A percentile compares a stretch with the other conserved stretches of the same genome.
These are phyloP conservation scores for Lodderomyces margitis DNA, from an alignment of 1,139 yeast genomes.

Conservation along the genomic window DNA sequence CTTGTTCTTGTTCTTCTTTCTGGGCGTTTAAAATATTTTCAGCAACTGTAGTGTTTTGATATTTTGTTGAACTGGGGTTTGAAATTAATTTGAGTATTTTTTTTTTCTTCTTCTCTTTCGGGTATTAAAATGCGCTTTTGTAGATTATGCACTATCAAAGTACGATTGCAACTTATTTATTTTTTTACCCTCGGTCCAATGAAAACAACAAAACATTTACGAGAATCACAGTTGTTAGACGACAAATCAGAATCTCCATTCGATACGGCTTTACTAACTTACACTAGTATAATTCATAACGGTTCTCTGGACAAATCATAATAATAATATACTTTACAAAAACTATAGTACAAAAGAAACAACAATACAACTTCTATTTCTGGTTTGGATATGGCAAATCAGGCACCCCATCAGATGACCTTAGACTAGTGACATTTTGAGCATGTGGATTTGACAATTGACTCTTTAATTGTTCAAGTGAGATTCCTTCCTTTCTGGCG, in stretches of 20 bases:
- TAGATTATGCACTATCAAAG: not conserved
- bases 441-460: conserved; percentile 13
- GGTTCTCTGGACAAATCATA: no score
- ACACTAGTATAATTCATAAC: not conserved
- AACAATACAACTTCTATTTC: not conserved
- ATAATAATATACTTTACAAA: no score
- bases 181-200: conserved; percentile 2
- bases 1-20: conserved; percentile 2
- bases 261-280: no score
- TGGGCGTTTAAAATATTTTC: not conserved
- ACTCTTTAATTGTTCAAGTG: conserved; percentile 22
- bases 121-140: not conserved
- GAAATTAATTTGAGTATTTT: not conserved
- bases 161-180: not conserved
- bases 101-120: not conserved
- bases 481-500: conserved; percentile 35
- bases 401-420: conserved; percentile 12
- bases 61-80: not conserved
- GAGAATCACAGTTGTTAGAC: not conserved
- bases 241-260: not conserved
- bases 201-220: not conserved
- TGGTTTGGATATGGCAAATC: conserved; percentile 6
- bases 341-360: not conserved
- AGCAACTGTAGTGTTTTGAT: not conserved
- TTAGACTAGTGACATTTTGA: conserved; percentile 3